Evolutionary conservation across 192 early-diverging fungal species (phyloP).

Genomic region (Coemansia sp.): DNA sequence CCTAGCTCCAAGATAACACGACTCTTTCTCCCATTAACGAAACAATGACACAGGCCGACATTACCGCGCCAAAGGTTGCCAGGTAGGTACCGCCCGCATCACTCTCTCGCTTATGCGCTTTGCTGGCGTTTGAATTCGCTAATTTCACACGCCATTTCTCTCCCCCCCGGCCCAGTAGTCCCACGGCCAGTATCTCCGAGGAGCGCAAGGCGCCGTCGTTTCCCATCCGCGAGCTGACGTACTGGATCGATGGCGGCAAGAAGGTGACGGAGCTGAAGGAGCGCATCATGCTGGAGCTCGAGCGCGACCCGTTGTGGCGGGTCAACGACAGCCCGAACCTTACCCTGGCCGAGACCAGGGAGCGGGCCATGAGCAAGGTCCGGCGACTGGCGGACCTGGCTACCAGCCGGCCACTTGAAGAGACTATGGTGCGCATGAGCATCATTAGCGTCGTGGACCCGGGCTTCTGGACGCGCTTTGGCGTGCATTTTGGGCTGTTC

Average conservation of each 20-base stretch:
- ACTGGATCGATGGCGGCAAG: constrained; percentile 76
- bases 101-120: background rate
- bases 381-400: constrained; percentile 63
- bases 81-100: constrained; percentile 11
- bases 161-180: constrained; percentile 11
- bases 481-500: constrained; percentile 88
- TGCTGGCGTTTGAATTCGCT: background rate
- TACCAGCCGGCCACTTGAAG: constrained; percentile 60
- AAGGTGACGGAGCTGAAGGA: constrained; percentile 61
- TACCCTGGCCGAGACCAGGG: constrained; percentile 66
- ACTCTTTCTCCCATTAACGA: background rate
- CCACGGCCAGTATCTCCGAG: constrained; percentile 53
- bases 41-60: constrained; percentile 1
- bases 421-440: constrained; percentile 73
- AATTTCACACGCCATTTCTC: background rate
- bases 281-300: constrained; percentile 76
- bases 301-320: constrained; percentile 76
- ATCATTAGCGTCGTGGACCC: constrained; percentile 77
- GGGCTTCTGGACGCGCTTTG: constrained; percentile 85
- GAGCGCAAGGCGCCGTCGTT: constrained; percentile 75
- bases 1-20: too few species aligned
- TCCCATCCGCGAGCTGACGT: constrained; percentile 70
- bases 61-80: constrained; percentile 3
- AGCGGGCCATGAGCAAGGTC: constrained; percentile 82
- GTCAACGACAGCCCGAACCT: constrained; percentile 77